phyloP scores from a whole-genome alignment of 805 yeast genomes.

The Martiniozyma abietophila region DNA sequence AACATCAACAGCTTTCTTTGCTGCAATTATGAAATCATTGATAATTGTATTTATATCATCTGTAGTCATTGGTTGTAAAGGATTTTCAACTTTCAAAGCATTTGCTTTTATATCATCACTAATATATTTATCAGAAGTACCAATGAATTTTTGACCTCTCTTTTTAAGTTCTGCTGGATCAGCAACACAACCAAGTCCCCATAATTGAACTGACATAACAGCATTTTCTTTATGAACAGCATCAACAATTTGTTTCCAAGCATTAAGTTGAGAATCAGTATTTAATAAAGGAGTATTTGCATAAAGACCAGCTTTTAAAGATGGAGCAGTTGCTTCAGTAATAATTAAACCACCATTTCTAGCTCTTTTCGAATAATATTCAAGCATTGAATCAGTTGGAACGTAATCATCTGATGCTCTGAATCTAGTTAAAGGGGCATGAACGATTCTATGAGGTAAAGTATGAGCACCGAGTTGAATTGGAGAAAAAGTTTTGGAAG shows the following conservation, averaged over 20 bases:
- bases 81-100: constrained; percentile 30
- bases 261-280: constrained; percentile 34
- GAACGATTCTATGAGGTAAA: constrained; percentile 32
- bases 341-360: constrained; percentile 49
- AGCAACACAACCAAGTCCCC: constrained; percentile 39
- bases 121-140: constrained; percentile 33
- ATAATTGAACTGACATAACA: constrained; percentile 38
- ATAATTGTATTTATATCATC: constrained; percentile 33
- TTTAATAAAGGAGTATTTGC: constrained; percentile 16
- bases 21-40: constrained; percentile 34
- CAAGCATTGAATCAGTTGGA: constrained; percentile 35
- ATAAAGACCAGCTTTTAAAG: constrained; percentile 19
- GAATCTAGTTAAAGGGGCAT: constrained; percentile 42
- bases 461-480: constrained; percentile 29
- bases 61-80: constrained; percentile 36
- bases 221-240: constrained; percentile 44
- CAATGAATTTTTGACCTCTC: constrained; percentile 27
- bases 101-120: constrained; percentile 26
- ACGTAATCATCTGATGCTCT: constrained; percentile 26
- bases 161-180: constrained; percentile 29
- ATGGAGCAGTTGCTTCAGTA: constrained; percentile 40
- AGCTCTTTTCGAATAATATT: constrained; percentile 48
- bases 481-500: too few species aligned
- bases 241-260: constrained; percentile 42
- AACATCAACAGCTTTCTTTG: constrained; percentile 27